Base-by-base conservation (phyloP, 306 rosid genomes). In the Acacia confusa region DNA sequence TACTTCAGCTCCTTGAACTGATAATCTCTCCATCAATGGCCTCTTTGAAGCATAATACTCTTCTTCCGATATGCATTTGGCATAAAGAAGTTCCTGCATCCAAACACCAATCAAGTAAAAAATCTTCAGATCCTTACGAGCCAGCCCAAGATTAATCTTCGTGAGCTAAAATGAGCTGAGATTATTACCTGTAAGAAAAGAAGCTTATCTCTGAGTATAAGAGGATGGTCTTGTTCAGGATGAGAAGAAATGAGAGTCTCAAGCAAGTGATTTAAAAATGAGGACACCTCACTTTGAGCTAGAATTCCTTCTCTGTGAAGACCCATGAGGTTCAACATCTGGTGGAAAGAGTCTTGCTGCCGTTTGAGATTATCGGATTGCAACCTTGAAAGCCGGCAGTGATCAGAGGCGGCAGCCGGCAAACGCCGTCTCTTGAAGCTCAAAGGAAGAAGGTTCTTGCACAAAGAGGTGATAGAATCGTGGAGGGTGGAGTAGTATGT, bases 321-420 rank as follows among this genome's bases (percentile, higher is more conserved):
- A 65, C 98, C 98, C 92, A 95, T 90, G 88, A 95, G 60, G 67
- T 95, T 93, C 76, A 95, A 40, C 13, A 95, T 82, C 78, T 92
- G 99, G 84, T 91, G 99, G 90, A 89, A 95, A 74, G 97, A 89
- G n/a, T 91, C 94, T 41, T 95, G 99, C 90, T 95, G 99, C 98
- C 99, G 92, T 72, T 95, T 95, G 30, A 95, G 96, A 81, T 93
- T 95, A 30, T 91, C 98, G 0, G 94, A 89, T 69, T 93, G 99
- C 19, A 95, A 86, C 93, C 85, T 87, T 1, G 90, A 82, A 10
- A 89, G 79, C 83, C 60, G 88, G 16, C 82, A 90, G 52, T 16
- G 57, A 17, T 50, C 57, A 0, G 92, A 97, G 0, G 93, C 80
- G 0, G 93, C 79, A 0, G 94, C 47, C 0, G 87, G 90, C 72